Evolutionary conservation across 176 grass and related monocot genomes (phyloP).

Genomic region (Phragmites australis): DNA sequence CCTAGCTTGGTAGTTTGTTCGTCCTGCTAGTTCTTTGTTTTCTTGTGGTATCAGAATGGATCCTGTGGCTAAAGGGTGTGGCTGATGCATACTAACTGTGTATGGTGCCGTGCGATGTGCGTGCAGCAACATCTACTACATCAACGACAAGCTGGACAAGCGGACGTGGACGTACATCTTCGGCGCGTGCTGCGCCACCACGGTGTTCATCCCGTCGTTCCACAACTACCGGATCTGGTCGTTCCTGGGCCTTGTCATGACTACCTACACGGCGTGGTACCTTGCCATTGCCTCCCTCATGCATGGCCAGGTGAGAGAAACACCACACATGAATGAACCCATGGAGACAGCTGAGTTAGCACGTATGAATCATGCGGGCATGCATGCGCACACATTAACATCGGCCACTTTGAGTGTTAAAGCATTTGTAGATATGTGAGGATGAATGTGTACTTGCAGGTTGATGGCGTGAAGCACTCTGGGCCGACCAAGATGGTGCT

Average conservation of each 20-base stretch:
- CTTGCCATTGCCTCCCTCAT: constrained; percentile 87
- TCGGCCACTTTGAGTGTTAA: not conserved
- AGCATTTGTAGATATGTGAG: not conserved
- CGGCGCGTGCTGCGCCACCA: constrained; percentile 95
- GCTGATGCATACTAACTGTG: not conserved
- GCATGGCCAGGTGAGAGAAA: constrained; percentile 79
- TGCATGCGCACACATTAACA: not conserved
- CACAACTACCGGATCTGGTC: constrained; percentile 99
- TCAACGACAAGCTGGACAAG: constrained; percentile 99
- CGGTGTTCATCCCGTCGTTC: constrained; percentile 99
- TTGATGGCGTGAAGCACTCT: constrained; percentile 90
- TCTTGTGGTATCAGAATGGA: not conserved
- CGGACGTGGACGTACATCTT: constrained; percentile 99
- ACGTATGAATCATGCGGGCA: too few relatives aligned
- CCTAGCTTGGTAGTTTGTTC: not conserved
- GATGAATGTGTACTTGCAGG: constrained; percentile 45
- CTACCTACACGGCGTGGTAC: constrained; percentile 98
- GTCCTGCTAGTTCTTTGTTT: not conserved
- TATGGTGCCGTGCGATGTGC: not conserved
- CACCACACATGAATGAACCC: not conserved
- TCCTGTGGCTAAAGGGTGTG: not conserved
- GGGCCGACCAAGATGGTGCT: constrained; percentile 94
- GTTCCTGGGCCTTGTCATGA: constrained; percentile 95
- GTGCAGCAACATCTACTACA: constrained; percentile 98
- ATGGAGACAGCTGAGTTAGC: not conserved